A percentile compares a stretch with the other conserved stretches of the same genome.
Evolutionary conservation across 2,329 filamentous ascomycete species (phyloP).

Genomic region (Epicoccum nigrum): DNA sequence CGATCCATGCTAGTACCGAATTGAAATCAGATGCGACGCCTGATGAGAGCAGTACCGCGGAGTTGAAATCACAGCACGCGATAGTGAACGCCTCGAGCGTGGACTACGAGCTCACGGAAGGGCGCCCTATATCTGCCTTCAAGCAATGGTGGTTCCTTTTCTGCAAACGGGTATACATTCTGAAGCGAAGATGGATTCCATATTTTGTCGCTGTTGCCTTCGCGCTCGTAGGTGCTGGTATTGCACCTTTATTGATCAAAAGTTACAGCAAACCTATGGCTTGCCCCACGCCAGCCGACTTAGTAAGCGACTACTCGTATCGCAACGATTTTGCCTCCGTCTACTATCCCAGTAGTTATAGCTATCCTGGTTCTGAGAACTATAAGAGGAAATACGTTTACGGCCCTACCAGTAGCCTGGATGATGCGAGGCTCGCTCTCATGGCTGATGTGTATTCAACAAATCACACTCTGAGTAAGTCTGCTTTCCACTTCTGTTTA

Average conservation of each 20-base stretch:
- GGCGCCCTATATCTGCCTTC: constrained; percentile 69
- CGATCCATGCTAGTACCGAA: constrained; percentile 6
- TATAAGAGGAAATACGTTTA: constrained; percentile 17
- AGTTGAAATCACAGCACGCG: constrained; percentile 10
- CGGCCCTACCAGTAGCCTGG: constrained; percentile 22
- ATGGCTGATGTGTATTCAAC: constrained; percentile 30
- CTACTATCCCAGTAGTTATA: not conserved
- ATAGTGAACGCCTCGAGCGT: constrained; percentile 3
- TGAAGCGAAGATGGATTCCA: constrained; percentile 76
- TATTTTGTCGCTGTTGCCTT: constrained; percentile 75
- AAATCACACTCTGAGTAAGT: constrained; percentile 33
- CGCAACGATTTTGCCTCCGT: constrained; percentile 20
- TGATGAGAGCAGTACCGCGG: constrained; percentile 16
- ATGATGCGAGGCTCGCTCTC: constrained; percentile 18
- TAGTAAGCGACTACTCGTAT: constrained; percentile 20
- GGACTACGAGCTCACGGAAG: constrained; percentile 62
- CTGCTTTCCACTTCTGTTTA: not conserved
- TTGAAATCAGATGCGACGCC: constrained; percentile 29
- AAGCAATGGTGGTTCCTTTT: constrained; percentile 76
- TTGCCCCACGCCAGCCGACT: constrained; percentile 35
- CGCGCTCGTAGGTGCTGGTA: constrained; percentile 76
- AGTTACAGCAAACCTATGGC: constrained; percentile 57
- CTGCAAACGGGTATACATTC: constrained; percentile 73
- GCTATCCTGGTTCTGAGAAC: not conserved
- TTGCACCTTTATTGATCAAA: constrained; percentile 76